These are phyloP conservation scores for Diplocarpon mali DNA, from an alignment of 2,329 filamentous ascomycete species.

Conservation along the genomic window DNA sequence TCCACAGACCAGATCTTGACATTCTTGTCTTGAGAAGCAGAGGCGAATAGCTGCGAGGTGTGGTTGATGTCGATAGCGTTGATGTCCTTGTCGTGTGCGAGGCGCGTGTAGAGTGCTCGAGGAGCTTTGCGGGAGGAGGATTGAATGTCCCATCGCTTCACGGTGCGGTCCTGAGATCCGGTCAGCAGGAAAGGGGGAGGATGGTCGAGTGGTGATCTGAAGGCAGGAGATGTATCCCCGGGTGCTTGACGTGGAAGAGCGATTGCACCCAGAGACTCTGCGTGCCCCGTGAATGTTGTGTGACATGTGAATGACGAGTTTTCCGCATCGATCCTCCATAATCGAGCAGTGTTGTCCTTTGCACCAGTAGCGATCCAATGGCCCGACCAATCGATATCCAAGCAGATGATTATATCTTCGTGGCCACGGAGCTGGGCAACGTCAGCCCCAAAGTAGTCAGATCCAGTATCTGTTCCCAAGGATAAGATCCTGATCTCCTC, in stretches of 20 bases:
- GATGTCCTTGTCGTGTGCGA: conserved; percentile 98
- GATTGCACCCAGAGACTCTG: conserved; percentile 86
- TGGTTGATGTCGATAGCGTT: conserved; percentile 82
- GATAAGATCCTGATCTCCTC: conserved; percentile 87
- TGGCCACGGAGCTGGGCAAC: conserved; percentile 79
- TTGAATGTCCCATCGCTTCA: conserved; percentile 86
- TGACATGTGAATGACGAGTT: conserved; percentile 69
- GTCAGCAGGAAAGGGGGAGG: conserved; percentile 80
- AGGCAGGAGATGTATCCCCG: conserved; percentile 55
- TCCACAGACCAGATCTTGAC: conserved; percentile 94
- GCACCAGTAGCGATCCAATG: conserved; percentile 93
- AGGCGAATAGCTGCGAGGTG: conserved; percentile 72
- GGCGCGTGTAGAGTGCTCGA: conserved; percentile 72
- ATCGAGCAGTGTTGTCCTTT: conserved; percentile 87
- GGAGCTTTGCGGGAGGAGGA: conserved; percentile 39
- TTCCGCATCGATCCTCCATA: conserved; percentile 77
- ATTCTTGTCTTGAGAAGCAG: conserved; percentile 90
- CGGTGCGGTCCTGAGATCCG: conserved; percentile 87
- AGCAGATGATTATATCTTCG: conserved; percentile 87
- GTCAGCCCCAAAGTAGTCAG: conserved; percentile 77
- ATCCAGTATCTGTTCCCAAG: conserved; percentile 34
- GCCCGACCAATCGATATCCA: conserved; percentile 94
- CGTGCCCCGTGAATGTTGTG: conserved; percentile 78
- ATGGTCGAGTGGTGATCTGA: conserved; percentile 61
- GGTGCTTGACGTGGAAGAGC: conserved; percentile 65